Percentiles rank a stretch among this genome's conserved stretches.
Evolutionary conservation across 345 rosid species (phyloP).

Genomic region (Dipteronia sinensis): DNA sequence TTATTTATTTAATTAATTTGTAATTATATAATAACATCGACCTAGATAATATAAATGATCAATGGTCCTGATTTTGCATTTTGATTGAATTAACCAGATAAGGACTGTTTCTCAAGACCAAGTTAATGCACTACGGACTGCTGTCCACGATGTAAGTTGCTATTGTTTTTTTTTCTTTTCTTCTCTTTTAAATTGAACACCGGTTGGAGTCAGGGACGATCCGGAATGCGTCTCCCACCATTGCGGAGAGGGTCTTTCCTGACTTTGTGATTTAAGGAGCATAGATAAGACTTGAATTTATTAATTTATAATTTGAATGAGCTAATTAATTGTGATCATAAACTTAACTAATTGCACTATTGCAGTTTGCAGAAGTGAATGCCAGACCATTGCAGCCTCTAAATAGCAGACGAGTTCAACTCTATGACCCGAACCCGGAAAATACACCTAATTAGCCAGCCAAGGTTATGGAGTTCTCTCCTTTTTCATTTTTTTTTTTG

Average conservation of each 20-base stretch:
- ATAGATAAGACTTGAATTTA: no score
- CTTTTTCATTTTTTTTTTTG: no score
- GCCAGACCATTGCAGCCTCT: constrained; percentile 57
- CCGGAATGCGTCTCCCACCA: no score
- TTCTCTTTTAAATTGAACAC: no score
- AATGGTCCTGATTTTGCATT: neutral
- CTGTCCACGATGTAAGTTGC: constrained; percentile 57
- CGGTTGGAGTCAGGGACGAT: no score
- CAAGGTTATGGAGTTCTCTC: neutral
- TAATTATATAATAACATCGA: no score
- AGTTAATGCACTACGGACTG: constrained; percentile 41
- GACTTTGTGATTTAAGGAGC: no score
- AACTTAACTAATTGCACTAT: neutral
- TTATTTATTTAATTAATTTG: neutral
- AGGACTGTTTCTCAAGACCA: constrained; percentile 45
- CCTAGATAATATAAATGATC: no score
- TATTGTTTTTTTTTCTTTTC: no score
- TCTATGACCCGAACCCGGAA: neutral
- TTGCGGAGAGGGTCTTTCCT: no score
- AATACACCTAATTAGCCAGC: neutral
- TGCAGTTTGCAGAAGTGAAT: constrained; percentile 54
- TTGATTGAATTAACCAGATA: constrained; percentile 29
- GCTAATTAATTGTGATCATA: neutral
- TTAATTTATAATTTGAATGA: neutral
- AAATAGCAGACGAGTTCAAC: constrained; percentile 26